A percentile compares a stretch with the other conserved stretches of the same genome.
These are phyloP conservation scores for Gaertneriomyces sp. DNA, from an alignment of 192 early-diverging fungal species.

Conservation along the genomic window DNA sequence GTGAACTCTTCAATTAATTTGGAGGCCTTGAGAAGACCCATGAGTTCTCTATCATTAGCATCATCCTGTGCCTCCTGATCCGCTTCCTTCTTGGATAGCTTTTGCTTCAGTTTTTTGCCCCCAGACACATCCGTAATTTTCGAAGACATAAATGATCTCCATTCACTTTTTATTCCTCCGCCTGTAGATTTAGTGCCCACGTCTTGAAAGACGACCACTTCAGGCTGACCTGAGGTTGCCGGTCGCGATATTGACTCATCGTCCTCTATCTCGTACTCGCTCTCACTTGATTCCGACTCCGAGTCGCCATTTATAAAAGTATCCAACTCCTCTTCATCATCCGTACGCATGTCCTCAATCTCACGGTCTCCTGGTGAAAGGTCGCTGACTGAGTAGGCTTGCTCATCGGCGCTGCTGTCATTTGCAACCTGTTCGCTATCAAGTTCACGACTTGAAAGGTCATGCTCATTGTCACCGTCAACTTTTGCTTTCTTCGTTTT, in stretches of 20 bases:
- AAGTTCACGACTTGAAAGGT: no score
- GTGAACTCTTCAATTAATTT: slow-evolving; percentile 49
- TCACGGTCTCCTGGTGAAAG: background rate
- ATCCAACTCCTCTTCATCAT: slow-evolving; percentile 6
- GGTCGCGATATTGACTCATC: background rate
- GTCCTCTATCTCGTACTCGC: background rate
- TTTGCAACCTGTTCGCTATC: background rate
- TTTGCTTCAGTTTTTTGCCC: background rate
- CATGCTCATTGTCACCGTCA: background rate
- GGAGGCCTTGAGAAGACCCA: slow-evolving; percentile 41
- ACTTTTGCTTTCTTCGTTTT: background rate
- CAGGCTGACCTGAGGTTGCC: background rate
- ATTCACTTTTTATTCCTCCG: background rate
- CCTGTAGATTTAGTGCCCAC: background rate
- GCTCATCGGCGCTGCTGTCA: background rate
- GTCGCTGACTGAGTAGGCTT: background rate
- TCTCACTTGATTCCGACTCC: background rate
- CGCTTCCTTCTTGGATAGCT: slow-evolving; percentile 13
- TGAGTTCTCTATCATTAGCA: slow-evolving; percentile 46
- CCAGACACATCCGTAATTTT: slow-evolving; percentile 6
- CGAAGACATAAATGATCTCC: slow-evolving; percentile 22
- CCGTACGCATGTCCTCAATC: slow-evolving; percentile 22
- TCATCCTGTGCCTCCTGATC: slow-evolving; percentile 39
- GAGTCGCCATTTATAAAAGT: background rate
- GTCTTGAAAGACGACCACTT: slow-evolving; percentile 24